Evolutionary conservation across 306 rosid species (phyloP).

Genomic region (Quercus suber): DNA sequence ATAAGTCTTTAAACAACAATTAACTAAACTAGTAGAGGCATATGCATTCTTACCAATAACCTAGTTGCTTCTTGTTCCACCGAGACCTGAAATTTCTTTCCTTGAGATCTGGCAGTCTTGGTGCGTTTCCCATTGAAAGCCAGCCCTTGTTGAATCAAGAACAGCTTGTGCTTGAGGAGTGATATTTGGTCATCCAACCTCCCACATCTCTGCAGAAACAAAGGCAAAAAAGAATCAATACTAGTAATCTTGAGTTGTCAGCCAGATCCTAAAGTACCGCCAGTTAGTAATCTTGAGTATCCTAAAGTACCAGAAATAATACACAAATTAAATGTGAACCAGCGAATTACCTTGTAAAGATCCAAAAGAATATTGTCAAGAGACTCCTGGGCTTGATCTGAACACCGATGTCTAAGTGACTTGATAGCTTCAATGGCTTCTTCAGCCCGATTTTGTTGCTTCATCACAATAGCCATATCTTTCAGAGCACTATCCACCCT

Average conservation of each 20-base stretch:
- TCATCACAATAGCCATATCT: constrained; percentile 99
- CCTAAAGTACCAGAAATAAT: not conserved
- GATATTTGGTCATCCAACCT: constrained; percentile 87
- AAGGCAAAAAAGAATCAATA: not conserved
- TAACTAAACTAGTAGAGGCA: not conserved
- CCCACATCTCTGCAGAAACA: constrained; percentile 74
- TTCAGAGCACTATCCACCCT: constrained; percentile 96
- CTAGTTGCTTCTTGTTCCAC: constrained; percentile 99
- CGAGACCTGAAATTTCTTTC: constrained; percentile 97
- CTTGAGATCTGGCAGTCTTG: constrained; percentile 95
- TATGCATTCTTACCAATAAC: constrained; percentile 54
- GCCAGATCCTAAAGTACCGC: not conserved
- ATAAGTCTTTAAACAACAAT: not conserved
- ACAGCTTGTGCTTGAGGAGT: constrained; percentile 77
- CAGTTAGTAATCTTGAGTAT: too few species aligned
- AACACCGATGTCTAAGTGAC: constrained; percentile 77
- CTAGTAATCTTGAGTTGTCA: not conserved
- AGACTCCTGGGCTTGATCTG: constrained; percentile 96
- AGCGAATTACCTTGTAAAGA: constrained; percentile 71
- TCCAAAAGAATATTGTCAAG: constrained; percentile 94
- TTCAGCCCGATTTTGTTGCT: constrained; percentile 91
- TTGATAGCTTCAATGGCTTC: constrained; percentile 98
- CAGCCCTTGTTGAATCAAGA: constrained; percentile 84
- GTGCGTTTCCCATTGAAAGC: constrained; percentile 99
- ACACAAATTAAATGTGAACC: too few species aligned